Evolutionary conservation across 2,329 filamentous ascomycete species (phyloP).

Genomic region (Claviceps fusiformis): DNA sequence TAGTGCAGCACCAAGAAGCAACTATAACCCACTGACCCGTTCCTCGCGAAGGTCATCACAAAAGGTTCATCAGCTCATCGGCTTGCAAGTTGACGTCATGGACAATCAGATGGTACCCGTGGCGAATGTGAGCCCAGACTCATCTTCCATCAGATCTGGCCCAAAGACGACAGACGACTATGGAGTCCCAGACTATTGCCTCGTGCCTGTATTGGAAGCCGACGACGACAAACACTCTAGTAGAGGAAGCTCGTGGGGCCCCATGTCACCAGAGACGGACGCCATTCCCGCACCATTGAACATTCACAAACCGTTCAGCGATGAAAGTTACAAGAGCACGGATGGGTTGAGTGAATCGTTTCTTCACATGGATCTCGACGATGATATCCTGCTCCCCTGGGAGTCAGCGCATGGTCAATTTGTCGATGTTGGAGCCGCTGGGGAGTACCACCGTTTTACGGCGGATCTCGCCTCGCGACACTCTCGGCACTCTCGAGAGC

Average conservation of each 20-base stretch:
- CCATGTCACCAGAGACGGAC: conserved; percentile 8
- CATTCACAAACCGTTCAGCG: conserved; percentile 1
- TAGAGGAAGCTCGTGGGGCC: conserved; percentile 11
- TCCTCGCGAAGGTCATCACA: conserved; percentile 16
- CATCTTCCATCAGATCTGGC: conserved; percentile 1
- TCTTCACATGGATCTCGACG: conserved; percentile 1
- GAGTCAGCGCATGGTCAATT: conserved; percentile 15
- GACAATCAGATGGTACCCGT: conserved; percentile 1
- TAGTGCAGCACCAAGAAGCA: not conserved
- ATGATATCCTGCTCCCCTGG: conserved; percentile 6
- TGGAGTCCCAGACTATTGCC: conserved; percentile 2
- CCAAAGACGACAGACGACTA: not conserved
- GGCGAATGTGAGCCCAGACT: conserved; percentile 3
- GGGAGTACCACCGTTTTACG: conserved; percentile 23
- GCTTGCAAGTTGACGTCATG: conserved; percentile 21
- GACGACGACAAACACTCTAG: conserved; percentile 10
- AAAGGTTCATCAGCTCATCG: conserved; percentile 30
- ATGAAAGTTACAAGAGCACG: conserved; percentile 4
- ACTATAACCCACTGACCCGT: not conserved
- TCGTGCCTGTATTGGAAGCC: conserved; percentile 9
- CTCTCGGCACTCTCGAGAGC: conserved; percentile 1
- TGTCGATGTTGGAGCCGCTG: conserved; percentile 17
- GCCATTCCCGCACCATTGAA: conserved; percentile 6
- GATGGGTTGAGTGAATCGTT: not conserved
- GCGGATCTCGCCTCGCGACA: conserved; percentile 16